Conservation (phyloP, 2,329 filamentous ascomycete species). For the Fusarium papillatum region DNA sequence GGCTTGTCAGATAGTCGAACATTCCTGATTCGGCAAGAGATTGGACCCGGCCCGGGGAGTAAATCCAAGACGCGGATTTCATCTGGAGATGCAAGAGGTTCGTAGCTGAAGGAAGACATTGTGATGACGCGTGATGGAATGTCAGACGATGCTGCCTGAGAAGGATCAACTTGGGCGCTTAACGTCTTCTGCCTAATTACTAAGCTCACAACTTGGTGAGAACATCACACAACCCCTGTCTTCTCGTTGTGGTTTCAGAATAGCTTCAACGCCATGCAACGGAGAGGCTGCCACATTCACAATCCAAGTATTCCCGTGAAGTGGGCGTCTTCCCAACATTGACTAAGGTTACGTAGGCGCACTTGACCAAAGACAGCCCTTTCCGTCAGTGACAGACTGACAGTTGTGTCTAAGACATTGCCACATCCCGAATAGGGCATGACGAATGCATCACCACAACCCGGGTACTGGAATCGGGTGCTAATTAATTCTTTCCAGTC, state of each 20-base stretch:
- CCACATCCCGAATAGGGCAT: neutral
- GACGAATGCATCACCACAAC: neutral
- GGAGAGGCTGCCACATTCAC: neutral
- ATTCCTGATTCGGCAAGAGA: neutral
- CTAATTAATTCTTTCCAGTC: neutral
- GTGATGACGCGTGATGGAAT: neutral
- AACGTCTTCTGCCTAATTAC: neutral
- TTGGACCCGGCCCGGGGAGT: neutral
- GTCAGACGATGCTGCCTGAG: neutral
- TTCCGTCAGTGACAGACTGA: neutral
- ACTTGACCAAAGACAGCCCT: neutral
- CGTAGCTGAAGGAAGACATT: neutral
- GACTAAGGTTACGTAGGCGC: neutral
- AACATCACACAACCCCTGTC: neutral
- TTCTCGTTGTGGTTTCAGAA: neutral
- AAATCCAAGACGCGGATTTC: neutral
- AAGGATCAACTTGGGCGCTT: constrained; percentile 1
- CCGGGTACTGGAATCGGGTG: neutral
- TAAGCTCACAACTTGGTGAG: neutral
- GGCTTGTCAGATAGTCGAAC: constrained; percentile 5
- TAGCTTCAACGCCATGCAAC: neutral
- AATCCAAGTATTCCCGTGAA: neutral
- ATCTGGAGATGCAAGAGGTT: neutral
- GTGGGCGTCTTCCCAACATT: neutral
- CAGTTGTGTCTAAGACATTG: neutral